Base-by-base conservation (phyloP, 108 stramenopile genomes). In the Skeletonema tropicum region DNA sequence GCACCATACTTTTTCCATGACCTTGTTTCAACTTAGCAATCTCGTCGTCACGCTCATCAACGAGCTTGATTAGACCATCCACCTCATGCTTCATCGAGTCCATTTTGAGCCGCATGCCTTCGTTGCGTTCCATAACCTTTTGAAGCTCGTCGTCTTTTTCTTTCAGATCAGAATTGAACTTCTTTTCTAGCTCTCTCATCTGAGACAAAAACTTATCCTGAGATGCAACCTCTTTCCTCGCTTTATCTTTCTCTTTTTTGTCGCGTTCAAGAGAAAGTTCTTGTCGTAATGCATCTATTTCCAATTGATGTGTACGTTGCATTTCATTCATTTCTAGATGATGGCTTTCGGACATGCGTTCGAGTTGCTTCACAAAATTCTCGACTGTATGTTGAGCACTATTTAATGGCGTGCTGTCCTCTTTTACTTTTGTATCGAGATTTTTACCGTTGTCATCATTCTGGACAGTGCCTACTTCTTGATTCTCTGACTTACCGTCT, bases 321-420 rank as follows among this genome's bases (percentile, higher is more conserved):
- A 88, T 57, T 48, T 83, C 82, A 35, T 77, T 49, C 76, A 84
- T 66, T 77, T 94, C 91, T 49, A 78, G 29, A 67, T 81, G 84
- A 68, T 92, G 89, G 69, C 92, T 85, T 57, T 89, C 87, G 57
- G 89, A 89, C 60, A 94, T 75, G 36, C 94, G 88, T 76, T 89
- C 77, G 10, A 94, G 60, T 71, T 94, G 94, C 60, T 82, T 69
- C n/a, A 91, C 74, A 64, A 94, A 92, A 45, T 94, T 83, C 36
- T 94, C 85, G 59, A 90, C 26, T 8, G 86, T 41, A 25, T 80
- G 65, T 45, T 82, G 80, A 60, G 83, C 73, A 8, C 52, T 55
- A 55, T 6, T 25, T 10, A 23, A 23, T 5, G 19, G 23, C 8
- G 23, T 55, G 19, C 29, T 60, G n/a, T 3, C 52, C 6, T 57